Evolutionary conservation across 2,329 filamentous ascomycete species (phyloP).

Genomic region (Penicillium janthinellum): DNA sequence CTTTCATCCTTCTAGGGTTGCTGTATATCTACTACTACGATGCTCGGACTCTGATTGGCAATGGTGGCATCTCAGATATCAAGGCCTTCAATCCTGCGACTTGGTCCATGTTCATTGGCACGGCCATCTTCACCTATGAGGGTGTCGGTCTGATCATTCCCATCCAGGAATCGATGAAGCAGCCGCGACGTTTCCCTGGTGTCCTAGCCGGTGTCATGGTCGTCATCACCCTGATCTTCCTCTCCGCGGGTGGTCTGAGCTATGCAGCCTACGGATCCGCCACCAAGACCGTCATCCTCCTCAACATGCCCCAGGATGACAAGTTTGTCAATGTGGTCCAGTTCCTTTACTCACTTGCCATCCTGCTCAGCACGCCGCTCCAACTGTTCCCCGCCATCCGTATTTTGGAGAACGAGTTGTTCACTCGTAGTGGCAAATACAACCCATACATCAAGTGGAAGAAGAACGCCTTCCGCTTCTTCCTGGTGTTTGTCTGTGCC

Average conservation of each 20-base stretch:
- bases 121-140: slow-evolving; percentile 98
- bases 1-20: slow-evolving; percentile 89
- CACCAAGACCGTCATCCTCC: slow-evolving; percentile 93
- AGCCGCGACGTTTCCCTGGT: slow-evolving; percentile 84
- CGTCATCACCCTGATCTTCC: slow-evolving; percentile 88
- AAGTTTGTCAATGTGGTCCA: slow-evolving; percentile 95
- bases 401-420: slow-evolving; percentile 92
- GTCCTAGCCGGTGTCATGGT: slow-evolving; percentile 92
- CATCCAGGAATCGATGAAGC: slow-evolving; percentile 95
- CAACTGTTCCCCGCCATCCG: slow-evolving; percentile 98
- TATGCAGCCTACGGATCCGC: slow-evolving; percentile 95
- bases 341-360: slow-evolving; percentile 97
- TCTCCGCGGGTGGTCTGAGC: slow-evolving; percentile 86
- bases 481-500: slow-evolving; percentile 84
- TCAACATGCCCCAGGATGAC: slow-evolving; percentile 94
- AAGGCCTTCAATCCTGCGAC: slow-evolving; percentile 84
- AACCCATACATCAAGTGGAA: slow-evolving; percentile 99
- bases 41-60: slow-evolving; percentile 75
- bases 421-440: slow-evolving; percentile 93
- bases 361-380: slow-evolving; percentile 88
- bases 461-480: slow-evolving; percentile 96
- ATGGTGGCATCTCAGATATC: slow-evolving; percentile 79
- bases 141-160: slow-evolving; percentile 97
- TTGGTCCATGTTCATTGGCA: slow-evolving; percentile 98
- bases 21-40: slow-evolving; percentile 97